These are phyloP conservation scores for Cyclospora cayetanensis DNA, from an alignment of 169 alveolate species.

Conservation along the genomic window DNA sequence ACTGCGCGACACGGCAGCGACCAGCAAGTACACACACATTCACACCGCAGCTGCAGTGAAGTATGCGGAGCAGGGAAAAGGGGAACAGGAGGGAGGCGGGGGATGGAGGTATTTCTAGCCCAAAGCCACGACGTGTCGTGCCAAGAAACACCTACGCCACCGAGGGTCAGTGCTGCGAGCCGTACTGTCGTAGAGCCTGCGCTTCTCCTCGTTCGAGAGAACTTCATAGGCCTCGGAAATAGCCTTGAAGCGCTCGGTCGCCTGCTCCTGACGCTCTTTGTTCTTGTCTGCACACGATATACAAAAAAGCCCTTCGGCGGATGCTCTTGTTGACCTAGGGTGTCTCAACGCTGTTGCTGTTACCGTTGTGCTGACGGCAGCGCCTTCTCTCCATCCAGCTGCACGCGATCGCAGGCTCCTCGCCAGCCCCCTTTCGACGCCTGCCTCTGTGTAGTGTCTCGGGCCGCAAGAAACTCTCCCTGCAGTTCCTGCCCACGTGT, in stretches of 20 bases:
- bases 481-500: slow-evolving; percentile 73
- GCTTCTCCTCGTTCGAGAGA: slow-evolving; percentile 88
- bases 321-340: not conserved
- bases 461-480: too few species aligned
- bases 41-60: not conserved
- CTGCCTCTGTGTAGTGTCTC: not conserved
- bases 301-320: not conserved
- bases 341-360: not conserved
- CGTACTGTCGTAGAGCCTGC: slow-evolving; percentile 74
- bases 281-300: slow-evolving; percentile 85
- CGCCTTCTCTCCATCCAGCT: not conserved
- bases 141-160: too few species aligned
- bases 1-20: not conserved
- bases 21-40: not conserved
- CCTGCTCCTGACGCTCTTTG: slow-evolving; percentile 85
- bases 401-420: not conserved
- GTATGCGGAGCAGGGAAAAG: too few species aligned
- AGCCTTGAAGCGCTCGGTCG: slow-evolving; percentile 88
- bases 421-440: not conserved
- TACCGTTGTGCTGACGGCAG: not conserved
- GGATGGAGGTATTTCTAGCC: too few species aligned
- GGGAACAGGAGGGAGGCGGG: too few species aligned
- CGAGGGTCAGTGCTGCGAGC: not conserved
- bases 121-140: too few species aligned
- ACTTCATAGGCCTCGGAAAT: slow-evolving; percentile 93